Conservation (phyloP, 345 rosid species). For the Pistacia atlantica region DNA sequence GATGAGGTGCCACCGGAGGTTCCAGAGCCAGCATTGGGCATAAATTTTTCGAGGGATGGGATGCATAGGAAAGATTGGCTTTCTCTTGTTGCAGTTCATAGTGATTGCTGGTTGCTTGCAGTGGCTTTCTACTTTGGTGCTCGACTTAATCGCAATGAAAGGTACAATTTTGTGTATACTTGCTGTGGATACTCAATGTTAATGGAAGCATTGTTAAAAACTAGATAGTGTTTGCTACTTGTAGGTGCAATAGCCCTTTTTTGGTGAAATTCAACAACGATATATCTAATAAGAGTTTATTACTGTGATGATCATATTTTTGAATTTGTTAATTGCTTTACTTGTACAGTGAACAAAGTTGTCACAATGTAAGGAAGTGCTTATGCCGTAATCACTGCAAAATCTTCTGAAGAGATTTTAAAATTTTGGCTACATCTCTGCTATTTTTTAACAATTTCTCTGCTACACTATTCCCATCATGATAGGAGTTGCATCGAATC, state of each 20-base stretch:
- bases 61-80: constrained; percentile 86
- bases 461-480: not conserved
- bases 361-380: not conserved
- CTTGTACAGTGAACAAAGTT: not conserved
- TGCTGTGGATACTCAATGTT: not conserved
- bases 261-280: not conserved
- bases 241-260: not conserved
- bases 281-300: not conserved
- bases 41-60: constrained; percentile 83
- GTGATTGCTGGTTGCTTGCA: constrained; percentile 82
- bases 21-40: constrained; percentile 88
- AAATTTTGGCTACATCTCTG: not conserved
- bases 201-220: not conserved
- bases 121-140: constrained; percentile 85
- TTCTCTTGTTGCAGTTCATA: constrained; percentile 77
- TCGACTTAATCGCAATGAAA: constrained; percentile 70
- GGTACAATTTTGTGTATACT: constrained; percentile 32
- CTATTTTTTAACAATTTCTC: not conserved
- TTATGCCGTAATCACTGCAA: not conserved
- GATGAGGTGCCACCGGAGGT: constrained; percentile 87
- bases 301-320: not conserved
- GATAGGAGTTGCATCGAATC: constrained; percentile 4
- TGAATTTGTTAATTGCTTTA: not conserved
- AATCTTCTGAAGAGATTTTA: not conserved
- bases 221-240: not conserved